Percentiles rank a stretch among this genome's conserved stretches.
Conservation (phyloP, 2,329 filamentous ascomycete species). For the Xylaria sp. region DNA sequence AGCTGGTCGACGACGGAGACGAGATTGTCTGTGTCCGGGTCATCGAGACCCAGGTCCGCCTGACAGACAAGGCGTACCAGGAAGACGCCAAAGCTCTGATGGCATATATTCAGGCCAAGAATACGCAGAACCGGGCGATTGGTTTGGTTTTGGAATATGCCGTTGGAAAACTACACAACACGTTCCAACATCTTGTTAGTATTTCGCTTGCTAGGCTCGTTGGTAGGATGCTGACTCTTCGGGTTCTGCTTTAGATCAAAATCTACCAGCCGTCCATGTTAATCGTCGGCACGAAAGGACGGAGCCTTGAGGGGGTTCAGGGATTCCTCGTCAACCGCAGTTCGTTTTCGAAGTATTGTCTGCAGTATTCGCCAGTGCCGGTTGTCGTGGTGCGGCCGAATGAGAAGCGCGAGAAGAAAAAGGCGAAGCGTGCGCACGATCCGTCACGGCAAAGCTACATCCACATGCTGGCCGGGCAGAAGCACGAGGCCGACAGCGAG, state of each 20-base stretch:
- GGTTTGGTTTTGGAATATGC: conserved; percentile 85
- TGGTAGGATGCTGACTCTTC: conserved; percentile 12
- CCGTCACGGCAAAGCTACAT: conserved; percentile 75
- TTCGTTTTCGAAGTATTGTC: conserved; percentile 90
- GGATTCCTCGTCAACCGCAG: conserved; percentile 76
- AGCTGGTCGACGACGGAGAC: conserved; percentile 90
- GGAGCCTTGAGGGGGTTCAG: conserved; percentile 83
- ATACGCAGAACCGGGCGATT: conserved; percentile 77
- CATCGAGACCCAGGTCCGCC: conserved; percentile 78
- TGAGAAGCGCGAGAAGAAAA: conserved; percentile 87
- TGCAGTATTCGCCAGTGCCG: conserved; percentile 90
- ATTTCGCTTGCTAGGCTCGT: background rate
- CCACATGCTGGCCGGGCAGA: conserved; percentile 68
- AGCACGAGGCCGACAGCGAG: conserved; percentile 61
- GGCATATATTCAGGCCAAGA: conserved; percentile 76
- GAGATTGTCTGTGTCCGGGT: conserved; percentile 90
- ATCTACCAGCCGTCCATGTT: conserved; percentile 91
- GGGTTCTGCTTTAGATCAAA: conserved; percentile 65
- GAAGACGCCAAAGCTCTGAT: conserved; percentile 76
- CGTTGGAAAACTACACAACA: conserved; percentile 85
- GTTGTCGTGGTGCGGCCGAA: conserved; percentile 90
- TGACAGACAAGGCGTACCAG: conserved; percentile 70
- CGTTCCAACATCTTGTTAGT: conserved; percentile 85
- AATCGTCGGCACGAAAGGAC: conserved; percentile 84
- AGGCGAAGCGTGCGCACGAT: conserved; percentile 79